Evolutionary conservation across 441 rosid species (phyloP).

Genomic region (Pelargonium cotyledonis): DNA sequence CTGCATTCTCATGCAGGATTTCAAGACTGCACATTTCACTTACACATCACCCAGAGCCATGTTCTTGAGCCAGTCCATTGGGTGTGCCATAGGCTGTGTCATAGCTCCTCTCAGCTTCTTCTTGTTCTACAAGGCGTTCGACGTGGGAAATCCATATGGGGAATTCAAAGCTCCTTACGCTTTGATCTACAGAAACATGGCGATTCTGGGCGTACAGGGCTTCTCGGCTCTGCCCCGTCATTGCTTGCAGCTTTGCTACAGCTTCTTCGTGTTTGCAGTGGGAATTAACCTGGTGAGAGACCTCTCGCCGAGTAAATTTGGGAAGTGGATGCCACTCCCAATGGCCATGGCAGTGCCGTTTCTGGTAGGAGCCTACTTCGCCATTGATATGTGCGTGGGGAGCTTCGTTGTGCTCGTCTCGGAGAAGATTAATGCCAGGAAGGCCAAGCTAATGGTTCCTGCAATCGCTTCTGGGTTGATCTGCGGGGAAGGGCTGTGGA

Average conservation of each 20-base stretch:
- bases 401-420: conserved; percentile 63
- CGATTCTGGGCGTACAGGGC: conserved; percentile 82
- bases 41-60: conserved; percentile 84
- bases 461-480: conserved; percentile 88
- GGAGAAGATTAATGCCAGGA: conserved; percentile 47
- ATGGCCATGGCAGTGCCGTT: conserved; percentile 99
- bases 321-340: conserved; percentile 78
- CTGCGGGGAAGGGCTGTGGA: conserved; percentile 94
- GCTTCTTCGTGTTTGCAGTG: conserved; percentile 67
- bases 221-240: conserved; percentile 79
- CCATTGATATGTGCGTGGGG: conserved; percentile 85
- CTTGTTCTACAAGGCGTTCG: conserved; percentile 78
- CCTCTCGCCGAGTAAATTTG: conserved; percentile 32
- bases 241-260: conserved; percentile 74
- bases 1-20: conserved; percentile 89
- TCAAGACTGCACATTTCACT: conserved; percentile 83
- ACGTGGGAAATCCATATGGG: conserved; percentile 77
- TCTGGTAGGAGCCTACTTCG: conserved; percentile 80
- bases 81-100: conserved; percentile 77
- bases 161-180: conserved; percentile 94
- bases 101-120: conserved; percentile 79
- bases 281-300: conserved; percentile 55
- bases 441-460: conserved; percentile 63
- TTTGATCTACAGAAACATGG: conserved; percentile 80
- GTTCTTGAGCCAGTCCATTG: conserved; percentile 76